These are phyloP conservation scores for Diddensiella santjacobensis DNA, from an alignment of 805 yeast genomes.

Conservation along the genomic window DNA sequence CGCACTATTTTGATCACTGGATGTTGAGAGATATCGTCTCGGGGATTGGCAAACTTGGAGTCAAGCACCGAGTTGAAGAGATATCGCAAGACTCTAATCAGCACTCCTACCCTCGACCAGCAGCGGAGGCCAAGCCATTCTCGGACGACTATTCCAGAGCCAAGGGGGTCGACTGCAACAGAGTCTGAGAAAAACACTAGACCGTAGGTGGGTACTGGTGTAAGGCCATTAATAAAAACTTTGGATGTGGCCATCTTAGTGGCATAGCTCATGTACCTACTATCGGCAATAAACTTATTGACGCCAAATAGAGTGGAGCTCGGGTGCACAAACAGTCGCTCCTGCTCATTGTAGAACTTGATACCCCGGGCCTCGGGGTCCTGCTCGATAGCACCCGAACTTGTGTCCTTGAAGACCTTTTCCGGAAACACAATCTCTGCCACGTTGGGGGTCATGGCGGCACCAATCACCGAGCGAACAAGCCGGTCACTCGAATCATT, in stretches of 20 bases:
- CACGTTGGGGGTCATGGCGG: slow-evolving; percentile 77
- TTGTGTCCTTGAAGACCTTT: slow-evolving; percentile 63
- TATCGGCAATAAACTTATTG: slow-evolving; percentile 35
- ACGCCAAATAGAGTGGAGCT: slow-evolving; percentile 67
- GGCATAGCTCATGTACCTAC: slow-evolving; percentile 60
- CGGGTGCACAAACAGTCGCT: slow-evolving; percentile 83
- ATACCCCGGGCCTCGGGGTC: slow-evolving; percentile 77
- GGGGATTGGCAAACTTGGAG: slow-evolving; percentile 52
- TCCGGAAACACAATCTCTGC: slow-evolving; percentile 82
- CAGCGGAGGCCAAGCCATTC: slow-evolving; percentile 88
- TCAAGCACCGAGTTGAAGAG: slow-evolving; percentile 67
- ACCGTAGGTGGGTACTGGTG: slow-evolving; percentile 73
- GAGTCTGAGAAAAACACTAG: slow-evolving; percentile 78
- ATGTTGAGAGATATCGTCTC: slow-evolving; percentile 26
- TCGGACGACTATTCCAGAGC: slow-evolving; percentile 75
- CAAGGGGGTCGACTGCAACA: slow-evolving; percentile 51
- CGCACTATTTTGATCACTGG: slow-evolving; percentile 31
- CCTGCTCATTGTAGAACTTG: slow-evolving; percentile 70
- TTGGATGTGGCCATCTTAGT: slow-evolving; percentile 55
- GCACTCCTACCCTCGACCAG: slow-evolving; percentile 91
- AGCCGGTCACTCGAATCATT: slow-evolving; percentile 50
- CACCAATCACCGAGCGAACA: slow-evolving; percentile 66
- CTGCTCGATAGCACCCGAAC: slow-evolving; percentile 77
- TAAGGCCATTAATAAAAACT: slow-evolving; percentile 66
- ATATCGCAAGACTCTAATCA: slow-evolving; percentile 64